Conservation (phyloP, 345 rosid genomes). For the Fremontodendron californicum region DNA sequence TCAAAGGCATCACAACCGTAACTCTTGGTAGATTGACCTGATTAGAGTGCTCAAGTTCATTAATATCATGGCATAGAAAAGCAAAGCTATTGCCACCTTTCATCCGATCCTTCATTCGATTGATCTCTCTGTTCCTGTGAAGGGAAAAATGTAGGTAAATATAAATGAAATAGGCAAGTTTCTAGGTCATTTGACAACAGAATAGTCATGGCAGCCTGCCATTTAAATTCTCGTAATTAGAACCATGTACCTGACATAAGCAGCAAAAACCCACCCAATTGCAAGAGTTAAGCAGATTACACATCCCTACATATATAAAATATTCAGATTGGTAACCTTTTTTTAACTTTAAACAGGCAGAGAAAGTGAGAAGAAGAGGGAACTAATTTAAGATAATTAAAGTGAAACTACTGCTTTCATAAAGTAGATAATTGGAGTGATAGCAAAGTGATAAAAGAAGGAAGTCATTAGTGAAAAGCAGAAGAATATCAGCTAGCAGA, state of each 20-base stretch:
- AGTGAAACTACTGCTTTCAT: not conserved
- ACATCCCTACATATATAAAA: conserved; percentile 59
- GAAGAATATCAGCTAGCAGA: not conserved
- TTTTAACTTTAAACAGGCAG: not conserved
- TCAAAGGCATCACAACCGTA: conserved; percentile 84
- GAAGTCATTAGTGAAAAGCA: not conserved
- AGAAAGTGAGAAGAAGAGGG: not conserved
- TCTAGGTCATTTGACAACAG: conserved; percentile 6
- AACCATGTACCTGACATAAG: conserved; percentile 72
- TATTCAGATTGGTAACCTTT: not conserved
- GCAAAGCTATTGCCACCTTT: conserved; percentile 86
- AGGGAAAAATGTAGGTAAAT: not conserved
- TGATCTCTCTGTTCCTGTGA: conserved; percentile 78
- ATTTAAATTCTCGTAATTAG: not conserved
- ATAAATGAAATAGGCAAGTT: conserved; percentile 16
- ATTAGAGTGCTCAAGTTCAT: conserved; percentile 77
- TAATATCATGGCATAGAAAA: conserved; percentile 70
- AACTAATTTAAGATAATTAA: not conserved
- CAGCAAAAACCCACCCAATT: conserved; percentile 82
- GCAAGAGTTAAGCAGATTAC: conserved; percentile 78
- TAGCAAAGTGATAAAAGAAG: not conserved
- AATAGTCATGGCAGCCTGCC: not conserved
- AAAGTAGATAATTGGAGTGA: too few species aligned
- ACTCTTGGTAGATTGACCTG: conserved; percentile 85
- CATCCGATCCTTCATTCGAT: conserved; percentile 54